Evolutionary conservation across 1,284 basidiomycete species (phyloP), one percentile per base, ranked within the genome.

Genomic region (Gomphus bonarii): DNA sequence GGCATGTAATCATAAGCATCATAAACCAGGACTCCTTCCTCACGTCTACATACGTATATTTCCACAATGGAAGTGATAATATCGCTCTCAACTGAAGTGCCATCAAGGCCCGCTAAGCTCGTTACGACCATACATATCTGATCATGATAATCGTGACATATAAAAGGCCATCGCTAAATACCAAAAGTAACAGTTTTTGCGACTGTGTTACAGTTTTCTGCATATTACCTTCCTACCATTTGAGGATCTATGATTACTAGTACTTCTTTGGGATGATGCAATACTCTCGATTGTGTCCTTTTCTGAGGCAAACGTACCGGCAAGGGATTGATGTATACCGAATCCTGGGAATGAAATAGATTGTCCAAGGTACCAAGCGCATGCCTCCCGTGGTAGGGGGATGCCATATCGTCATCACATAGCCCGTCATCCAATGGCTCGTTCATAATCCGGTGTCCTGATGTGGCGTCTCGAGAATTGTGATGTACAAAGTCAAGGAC

Each of bases 401-500:
- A 11, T 22, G 16, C 22, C 4, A 6, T 22, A 31, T 51, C 33
- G 22, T 28, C 48, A 31, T 50, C 20, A 22, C 43, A 22, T 50
- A n/a, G 8, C 48, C 10, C 48, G 3, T 31, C 48, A n/a, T 31
- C 33, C 20, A 31, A 14, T 22, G 50, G 3, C 6, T 30, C 20
- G 31, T 7, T 4, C 28, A 48, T 8, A 14, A 38, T 30, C n/a
- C 36, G 31, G 18, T 51, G 31, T 51, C 50, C 50, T 30, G n/a
- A 22, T 10, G 33, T 20, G 10, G 33, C 22, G 50, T 51, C 50
- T 10, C 50, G 50, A 25, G 50, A 51, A 33, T 54, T 54, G 30
- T 40, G 52, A 12, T 54, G 40, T 22, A 54, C 52, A 20, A 54
- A 44, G 31, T 44, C 40, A 30, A 54, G 52, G 14, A 54, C 52